Percentiles rank a stretch among this genome's conserved stretches.
Conservation (phyloP, 2,329 filamentous ascomycete species). For the Scedosporium dehoogii region DNA sequence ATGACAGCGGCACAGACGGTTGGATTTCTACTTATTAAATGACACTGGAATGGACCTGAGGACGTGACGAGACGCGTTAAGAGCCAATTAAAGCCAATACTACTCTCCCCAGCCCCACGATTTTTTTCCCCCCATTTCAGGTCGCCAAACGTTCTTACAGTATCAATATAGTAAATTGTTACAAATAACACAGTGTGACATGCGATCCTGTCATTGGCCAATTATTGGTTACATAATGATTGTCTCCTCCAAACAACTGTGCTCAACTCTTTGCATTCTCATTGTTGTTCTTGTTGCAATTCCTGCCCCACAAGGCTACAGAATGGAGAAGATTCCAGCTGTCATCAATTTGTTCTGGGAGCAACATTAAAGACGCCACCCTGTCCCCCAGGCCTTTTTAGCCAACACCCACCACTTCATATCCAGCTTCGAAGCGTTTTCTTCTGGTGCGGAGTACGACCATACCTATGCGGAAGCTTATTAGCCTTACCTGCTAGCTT, state of each 20-base stretch:
- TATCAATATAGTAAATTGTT: not conserved
- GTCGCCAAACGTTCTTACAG: not conserved
- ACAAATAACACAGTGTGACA: not conserved
- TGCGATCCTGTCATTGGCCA: not conserved
- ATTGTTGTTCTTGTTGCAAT: too few species aligned
- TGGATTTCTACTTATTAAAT: not conserved
- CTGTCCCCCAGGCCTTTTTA: not conserved
- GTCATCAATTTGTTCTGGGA: not conserved
- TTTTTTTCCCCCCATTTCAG: constrained; percentile 10
- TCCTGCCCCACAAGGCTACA: too few species aligned
- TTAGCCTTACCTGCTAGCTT: not conserved
- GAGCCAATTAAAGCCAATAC: not conserved
- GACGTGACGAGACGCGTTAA: constrained; percentile 4
- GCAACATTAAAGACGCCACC: not conserved
- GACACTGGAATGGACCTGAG: not conserved
- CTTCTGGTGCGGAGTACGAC: not conserved
- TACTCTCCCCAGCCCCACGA: constrained; percentile 17
- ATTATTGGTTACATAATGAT: not conserved
- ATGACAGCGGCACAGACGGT: not conserved
- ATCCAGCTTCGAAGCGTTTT: not conserved
- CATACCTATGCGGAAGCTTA: not conserved
- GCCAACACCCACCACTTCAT: not conserved
- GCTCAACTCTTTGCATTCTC: not conserved
- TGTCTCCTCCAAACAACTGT: not conserved
- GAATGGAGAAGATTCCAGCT: not conserved